These are phyloP conservation scores for Umbelopsis ramanniana DNA, from an alignment of 192 early-diverging fungal species.

Conservation along the genomic window DNA sequence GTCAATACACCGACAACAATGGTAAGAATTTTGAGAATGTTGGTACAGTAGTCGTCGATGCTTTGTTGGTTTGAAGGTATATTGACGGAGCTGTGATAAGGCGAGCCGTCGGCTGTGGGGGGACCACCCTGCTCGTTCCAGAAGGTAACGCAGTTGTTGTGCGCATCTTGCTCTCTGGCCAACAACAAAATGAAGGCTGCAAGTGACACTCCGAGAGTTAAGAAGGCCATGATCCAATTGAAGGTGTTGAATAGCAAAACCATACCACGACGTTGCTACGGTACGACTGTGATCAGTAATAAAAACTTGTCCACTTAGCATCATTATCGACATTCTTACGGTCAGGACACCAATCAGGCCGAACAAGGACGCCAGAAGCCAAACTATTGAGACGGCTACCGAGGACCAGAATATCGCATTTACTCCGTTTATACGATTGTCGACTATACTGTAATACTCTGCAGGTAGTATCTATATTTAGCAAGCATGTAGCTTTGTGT, in stretches of 20 bases:
- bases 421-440: neutral
- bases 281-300: neutral
- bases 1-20: slow-evolving; percentile 31
- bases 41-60: slow-evolving; percentile 20
- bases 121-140: slow-evolving; percentile 13
- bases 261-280: neutral
- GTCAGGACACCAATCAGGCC: neutral
- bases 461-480: neutral
- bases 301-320: neutral
- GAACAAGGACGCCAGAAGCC: neutral
- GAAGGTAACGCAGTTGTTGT: neutral
- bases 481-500: too few relatives aligned
- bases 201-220: neutral
- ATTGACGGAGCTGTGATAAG: neutral
- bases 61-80: slow-evolving; percentile 9
- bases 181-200: slow-evolving; percentile 3
- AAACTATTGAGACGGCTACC: neutral
- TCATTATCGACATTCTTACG: neutral
- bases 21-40: slow-evolving; percentile 9
- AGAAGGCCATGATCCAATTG: slow-evolving; percentile 19
- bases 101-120: neutral
- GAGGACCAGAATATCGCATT: slow-evolving; percentile 2
- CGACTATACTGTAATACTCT: neutral
- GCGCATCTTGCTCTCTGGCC: neutral
- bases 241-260: neutral